These are phyloP conservation scores for Cercospora sp. DNA, from an alignment of 2,329 filamentous ascomycete genomes.

Conservation along the genomic window DNA sequence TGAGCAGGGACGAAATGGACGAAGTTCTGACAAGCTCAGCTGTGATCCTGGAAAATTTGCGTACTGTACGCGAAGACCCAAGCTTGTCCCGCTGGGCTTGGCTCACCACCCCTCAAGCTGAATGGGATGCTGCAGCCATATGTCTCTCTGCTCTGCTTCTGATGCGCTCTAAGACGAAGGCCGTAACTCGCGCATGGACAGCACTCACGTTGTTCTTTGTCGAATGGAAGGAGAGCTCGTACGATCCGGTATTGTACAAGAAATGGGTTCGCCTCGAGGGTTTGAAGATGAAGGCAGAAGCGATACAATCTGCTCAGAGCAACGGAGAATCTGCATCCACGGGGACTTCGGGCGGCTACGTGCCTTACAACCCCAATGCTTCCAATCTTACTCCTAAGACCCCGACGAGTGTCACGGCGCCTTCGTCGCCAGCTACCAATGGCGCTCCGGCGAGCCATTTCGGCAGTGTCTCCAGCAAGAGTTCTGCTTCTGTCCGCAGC, in stretches of 20 bases:
- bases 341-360: background rate
- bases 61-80: constrained; percentile 18
- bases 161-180: constrained; percentile 14
- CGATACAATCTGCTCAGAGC: constrained; percentile 10
- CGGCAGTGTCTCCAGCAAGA: constrained; percentile 15
- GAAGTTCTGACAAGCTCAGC: constrained; percentile 22
- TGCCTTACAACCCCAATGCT: constrained; percentile 3
- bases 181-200: constrained; percentile 15
- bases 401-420: background rate
- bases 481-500: constrained; percentile 11
- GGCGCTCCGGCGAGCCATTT: constrained; percentile 1
- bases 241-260: constrained; percentile 18
- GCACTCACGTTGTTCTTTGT: constrained; percentile 22
- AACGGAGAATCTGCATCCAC: background rate
- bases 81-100: constrained; percentile 20
- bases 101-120: constrained; percentile 20
- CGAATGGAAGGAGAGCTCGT: constrained; percentile 19
- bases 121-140: constrained; percentile 21
- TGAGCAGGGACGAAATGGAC: constrained; percentile 16
- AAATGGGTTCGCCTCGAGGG: constrained; percentile 15
- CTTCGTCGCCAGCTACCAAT: constrained; percentile 3
- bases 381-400: background rate
- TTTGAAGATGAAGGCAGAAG: constrained; percentile 13
- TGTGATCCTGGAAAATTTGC: constrained; percentile 17
- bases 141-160: constrained; percentile 19